phyloP scores from a whole-genome alignment of 345 rosid species.

The Lepidium africanum region DNA sequence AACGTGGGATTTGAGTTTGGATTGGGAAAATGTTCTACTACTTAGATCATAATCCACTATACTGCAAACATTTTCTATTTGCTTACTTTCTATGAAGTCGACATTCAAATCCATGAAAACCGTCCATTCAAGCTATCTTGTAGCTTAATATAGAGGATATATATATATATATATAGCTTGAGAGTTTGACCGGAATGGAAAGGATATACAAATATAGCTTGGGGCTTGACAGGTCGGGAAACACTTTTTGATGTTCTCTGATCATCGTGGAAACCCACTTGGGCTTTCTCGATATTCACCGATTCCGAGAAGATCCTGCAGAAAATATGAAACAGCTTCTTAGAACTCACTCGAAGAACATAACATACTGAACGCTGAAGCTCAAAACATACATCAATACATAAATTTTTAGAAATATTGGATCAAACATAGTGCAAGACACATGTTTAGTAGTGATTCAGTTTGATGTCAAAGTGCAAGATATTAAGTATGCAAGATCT shows the following conservation, averaged over 20 bases:
- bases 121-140: not conserved
- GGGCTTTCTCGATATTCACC: constrained; percentile 66
- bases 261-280: constrained; percentile 34
- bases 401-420: not conserved
- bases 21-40: constrained; percentile 30
- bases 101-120: not conserved
- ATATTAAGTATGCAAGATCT: not conserved
- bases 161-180: not conserved
- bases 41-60: not conserved
- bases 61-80: not conserved
- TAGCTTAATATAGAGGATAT: not conserved
- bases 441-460: not conserved
- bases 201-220: constrained; percentile 6
- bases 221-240: constrained; percentile 9
- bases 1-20: constrained; percentile 36
- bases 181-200: too few relatives aligned
- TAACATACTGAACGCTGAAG: not conserved
- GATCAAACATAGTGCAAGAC: not conserved
- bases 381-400: not conserved
- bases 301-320: constrained; percentile 73
- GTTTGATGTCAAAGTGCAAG: not conserved
- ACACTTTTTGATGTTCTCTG: constrained; percentile 4
- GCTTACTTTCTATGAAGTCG: not conserved
- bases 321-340: not conserved
- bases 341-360: not conserved